phyloP scores from a whole-genome alignment of 177 flowering plant species.

The Tripterygium wilfordii region DNA sequence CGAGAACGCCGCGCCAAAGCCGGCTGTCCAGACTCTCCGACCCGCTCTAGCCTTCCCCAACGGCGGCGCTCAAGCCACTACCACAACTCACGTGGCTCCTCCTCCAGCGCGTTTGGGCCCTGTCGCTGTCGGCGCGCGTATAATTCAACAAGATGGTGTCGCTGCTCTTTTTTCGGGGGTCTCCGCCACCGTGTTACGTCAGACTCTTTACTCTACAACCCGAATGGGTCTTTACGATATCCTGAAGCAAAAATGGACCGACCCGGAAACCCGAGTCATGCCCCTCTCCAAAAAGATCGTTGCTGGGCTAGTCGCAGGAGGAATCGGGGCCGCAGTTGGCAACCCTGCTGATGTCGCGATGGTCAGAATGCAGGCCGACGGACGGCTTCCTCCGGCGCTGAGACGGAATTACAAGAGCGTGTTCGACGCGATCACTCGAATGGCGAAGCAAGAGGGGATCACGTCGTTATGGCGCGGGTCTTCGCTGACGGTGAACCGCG shows the following conservation, averaged over 20 bases:
- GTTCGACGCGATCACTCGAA: slow-evolving; percentile 45
- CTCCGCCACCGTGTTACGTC: slow-evolving; percentile 86
- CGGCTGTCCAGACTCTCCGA: slow-evolving; percentile 17
- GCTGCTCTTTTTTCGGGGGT: slow-evolving; percentile 73
- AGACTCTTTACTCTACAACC: slow-evolving; percentile 80
- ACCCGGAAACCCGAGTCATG: slow-evolving; percentile 46
- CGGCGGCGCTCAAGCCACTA: slow-evolving; percentile 11
- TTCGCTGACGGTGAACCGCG: slow-evolving; percentile 59
- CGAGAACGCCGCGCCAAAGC: slow-evolving; percentile 20
- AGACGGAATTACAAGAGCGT: slow-evolving; percentile 62
- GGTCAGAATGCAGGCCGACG: slow-evolving; percentile 78
- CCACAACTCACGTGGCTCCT: slow-evolving; percentile 15
- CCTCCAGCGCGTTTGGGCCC: slow-evolving; percentile 38
- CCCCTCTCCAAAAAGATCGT: slow-evolving; percentile 36
- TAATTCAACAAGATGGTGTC: slow-evolving; percentile 58
- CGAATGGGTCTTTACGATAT: slow-evolving; percentile 86
- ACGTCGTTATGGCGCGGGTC: slow-evolving; percentile 63
- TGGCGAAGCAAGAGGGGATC: slow-evolving; percentile 46
- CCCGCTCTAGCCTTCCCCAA: slow-evolving; percentile 38
- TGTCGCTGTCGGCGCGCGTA: slow-evolving; percentile 42
- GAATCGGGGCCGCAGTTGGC: slow-evolving; percentile 57
- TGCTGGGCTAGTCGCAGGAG: slow-evolving; percentile 59
- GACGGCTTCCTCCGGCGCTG: slow-evolving; percentile 50
- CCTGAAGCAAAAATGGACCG: slow-evolving; percentile 65
- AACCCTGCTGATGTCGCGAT: slow-evolving; percentile 72